Conservation (phyloP, 1,284 basidiomycete species). For the Malassezia pachydermatis region DNA sequence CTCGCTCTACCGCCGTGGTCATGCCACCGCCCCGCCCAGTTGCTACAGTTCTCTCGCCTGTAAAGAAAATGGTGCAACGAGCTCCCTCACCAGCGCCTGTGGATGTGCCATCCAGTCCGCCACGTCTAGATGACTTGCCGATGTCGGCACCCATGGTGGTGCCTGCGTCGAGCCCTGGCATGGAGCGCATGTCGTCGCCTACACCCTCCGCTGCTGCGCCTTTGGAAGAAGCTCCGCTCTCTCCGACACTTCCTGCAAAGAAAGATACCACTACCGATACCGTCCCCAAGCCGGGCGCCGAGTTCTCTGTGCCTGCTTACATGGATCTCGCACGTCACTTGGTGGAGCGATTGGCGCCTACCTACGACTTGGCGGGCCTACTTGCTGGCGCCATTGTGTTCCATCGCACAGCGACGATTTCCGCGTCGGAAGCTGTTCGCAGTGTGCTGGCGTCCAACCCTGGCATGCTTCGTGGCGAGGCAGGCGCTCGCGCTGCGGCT, state of each 20-base stretch:
- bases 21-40: conserved; percentile 2
- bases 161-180: not conserved
- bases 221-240: no score
- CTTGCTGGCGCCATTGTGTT: conserved; percentile 44
- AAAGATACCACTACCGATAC: no score
- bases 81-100: conserved; percentile 12
- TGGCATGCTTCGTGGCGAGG: conserved; percentile 38
- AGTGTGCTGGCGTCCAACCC: conserved; percentile 37
- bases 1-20: conserved; percentile 7
- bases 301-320: no score
- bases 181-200: no score
- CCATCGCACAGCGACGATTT: conserved; percentile 46
- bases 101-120: conserved; percentile 8
- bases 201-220: no score
- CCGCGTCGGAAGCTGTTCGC: conserved; percentile 37
- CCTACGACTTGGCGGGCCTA: conserved; percentile 44
- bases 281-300: no score
- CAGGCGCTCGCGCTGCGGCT: conserved; percentile 28
- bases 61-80: conserved; percentile 15
- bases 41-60: conserved; percentile 22
- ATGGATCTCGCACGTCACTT: conserved; percentile 12
- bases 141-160: not conserved
- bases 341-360: conserved; percentile 30
- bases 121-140: not conserved
- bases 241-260: no score